Conservation (phyloP, 2,329 filamentous ascomycete genomes). For the Alternaria ventricosa region DNA sequence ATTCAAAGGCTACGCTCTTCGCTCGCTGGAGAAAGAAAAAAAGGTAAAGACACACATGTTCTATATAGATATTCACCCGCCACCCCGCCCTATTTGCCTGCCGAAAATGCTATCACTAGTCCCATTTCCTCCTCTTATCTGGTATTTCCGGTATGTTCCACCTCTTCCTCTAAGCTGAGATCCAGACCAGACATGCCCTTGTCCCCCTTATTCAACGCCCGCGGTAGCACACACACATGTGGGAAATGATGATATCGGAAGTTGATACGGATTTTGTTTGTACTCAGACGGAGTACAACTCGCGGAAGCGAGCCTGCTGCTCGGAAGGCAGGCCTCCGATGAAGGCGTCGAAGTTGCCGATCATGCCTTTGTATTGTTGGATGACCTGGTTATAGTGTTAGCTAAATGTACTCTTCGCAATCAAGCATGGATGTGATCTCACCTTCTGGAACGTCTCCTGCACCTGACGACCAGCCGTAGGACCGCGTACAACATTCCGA, state of each 20-base stretch:
- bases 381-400: conserved; percentile 53
- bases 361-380: conserved; percentile 61
- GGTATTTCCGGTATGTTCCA: conserved; percentile 28
- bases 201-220: conserved; percentile 32
- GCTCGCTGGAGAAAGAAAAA: neutral
- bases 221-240: conserved; percentile 19
- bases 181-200: neutral
- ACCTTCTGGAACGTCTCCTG: conserved; percentile 70
- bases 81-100: neutral
- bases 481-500: conserved; percentile 61
- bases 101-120: neutral
- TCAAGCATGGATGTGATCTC: conserved; percentile 37
- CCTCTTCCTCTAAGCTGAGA: conserved; percentile 28
- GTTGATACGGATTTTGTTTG: neutral
- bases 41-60: neutral
- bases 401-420: neutral
- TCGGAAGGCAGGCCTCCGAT: conserved; percentile 54
- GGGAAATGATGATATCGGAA: conserved; percentile 20
- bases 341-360: conserved; percentile 61
- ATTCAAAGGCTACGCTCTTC: neutral
- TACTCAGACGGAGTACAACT: conserved; percentile 49
- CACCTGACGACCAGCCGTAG: conserved; percentile 68
- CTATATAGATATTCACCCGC: neutral
- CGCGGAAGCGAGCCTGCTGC: conserved; percentile 53
- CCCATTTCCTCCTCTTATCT: neutral